A percentile compares a stretch with the other conserved stretches of the same genome.
phyloP scores from a whole-genome alignment of 257 asterid species.

The Prunella vulgaris region DNA sequence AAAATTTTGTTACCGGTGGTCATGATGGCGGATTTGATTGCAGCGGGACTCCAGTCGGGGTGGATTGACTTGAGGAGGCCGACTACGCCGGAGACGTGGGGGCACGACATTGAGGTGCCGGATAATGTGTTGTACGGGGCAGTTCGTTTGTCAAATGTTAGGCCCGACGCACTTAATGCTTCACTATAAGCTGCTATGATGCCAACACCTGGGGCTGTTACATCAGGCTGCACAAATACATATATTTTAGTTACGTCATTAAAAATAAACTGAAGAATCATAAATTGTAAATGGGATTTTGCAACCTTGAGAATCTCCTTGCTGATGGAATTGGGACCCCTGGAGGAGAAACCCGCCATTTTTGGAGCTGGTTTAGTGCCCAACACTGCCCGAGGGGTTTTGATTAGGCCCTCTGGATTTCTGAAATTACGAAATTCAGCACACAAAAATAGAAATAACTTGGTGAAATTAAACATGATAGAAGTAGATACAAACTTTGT shows the following conservation, averaged over 20 bases:
- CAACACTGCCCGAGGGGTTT: slow-evolving; percentile 22
- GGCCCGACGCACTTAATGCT: slow-evolving; percentile 26
- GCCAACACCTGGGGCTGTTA: slow-evolving; percentile 62
- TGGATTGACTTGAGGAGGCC: slow-evolving; percentile 50
- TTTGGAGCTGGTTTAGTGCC: slow-evolving; percentile 48
- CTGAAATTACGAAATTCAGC: slow-evolving; percentile 19
- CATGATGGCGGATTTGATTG: slow-evolving; percentile 56
- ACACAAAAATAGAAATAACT: neutral
- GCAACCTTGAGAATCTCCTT: slow-evolving; percentile 68
- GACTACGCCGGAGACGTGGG: slow-evolving; percentile 58
- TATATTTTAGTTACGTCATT: no score
- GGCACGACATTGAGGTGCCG: slow-evolving; percentile 75
- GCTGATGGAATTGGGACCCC: slow-evolving; percentile 52
- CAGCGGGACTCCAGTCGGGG: slow-evolving; percentile 67
- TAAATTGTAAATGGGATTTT: no score
- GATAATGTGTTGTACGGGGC: slow-evolving; percentile 25
- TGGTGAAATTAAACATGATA: no score
- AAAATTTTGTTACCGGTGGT: slow-evolving; percentile 32
- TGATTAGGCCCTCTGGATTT: slow-evolving; percentile 39
- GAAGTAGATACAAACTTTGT: slow-evolving; percentile 25
- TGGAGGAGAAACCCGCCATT: slow-evolving; percentile 65
- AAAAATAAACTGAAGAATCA: neutral
- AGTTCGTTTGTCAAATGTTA: slow-evolving; percentile 20
- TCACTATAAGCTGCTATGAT: slow-evolving; percentile 48
- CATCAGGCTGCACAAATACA: slow-evolving; percentile 44